These are phyloP conservation scores for Suillus plorans DNA, from an alignment of 768 basidiomycete genomes.

Conservation along the genomic window DNA sequence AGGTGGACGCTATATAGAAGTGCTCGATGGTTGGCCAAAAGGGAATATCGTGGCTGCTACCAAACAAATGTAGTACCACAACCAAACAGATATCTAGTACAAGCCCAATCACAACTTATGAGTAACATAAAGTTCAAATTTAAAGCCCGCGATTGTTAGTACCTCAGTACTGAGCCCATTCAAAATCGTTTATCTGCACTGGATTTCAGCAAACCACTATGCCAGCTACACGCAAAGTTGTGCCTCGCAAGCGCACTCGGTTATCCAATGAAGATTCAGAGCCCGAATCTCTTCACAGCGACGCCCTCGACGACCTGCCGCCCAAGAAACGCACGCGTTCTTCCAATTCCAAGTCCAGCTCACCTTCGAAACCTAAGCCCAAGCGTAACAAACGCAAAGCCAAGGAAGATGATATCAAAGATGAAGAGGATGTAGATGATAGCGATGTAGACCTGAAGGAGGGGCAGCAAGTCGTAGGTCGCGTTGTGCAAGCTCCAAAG, in stretches of 20 bases:
- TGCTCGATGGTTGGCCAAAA: too few relatives aligned
- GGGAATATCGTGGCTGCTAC: too few relatives aligned
- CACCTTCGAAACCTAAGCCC: constrained; percentile 26
- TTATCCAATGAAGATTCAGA: constrained; percentile 13
- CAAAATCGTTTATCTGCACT: too few relatives aligned
- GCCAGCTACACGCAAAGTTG: background rate
- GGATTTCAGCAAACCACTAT: background rate
- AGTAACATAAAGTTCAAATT: too few relatives aligned
- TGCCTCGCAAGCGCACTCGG: background rate
- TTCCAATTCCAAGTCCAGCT: constrained; percentile 16
- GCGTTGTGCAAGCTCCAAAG: constrained; percentile 77
- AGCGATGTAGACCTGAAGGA: constrained; percentile 52
- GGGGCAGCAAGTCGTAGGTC: constrained; percentile 71
- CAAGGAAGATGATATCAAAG: constrained; percentile 5
- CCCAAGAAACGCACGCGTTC: constrained; percentile 22
- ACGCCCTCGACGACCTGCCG: constrained; percentile 40
- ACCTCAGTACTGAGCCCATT: too few relatives aligned
- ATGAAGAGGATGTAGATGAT: constrained; percentile 25
- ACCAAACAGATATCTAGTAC: too few relatives aligned
- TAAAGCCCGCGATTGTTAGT: too few relatives aligned
- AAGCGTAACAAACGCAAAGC: constrained; percentile 11
- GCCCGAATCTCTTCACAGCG: constrained; percentile 36
- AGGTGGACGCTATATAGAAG: too few relatives aligned
- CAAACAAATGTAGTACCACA: too few relatives aligned
- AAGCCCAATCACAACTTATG: too few relatives aligned